Evolutionary conservation across 345 rosid genomes (phyloP).

Genomic region (Gossypium ekmanianum): DNA sequence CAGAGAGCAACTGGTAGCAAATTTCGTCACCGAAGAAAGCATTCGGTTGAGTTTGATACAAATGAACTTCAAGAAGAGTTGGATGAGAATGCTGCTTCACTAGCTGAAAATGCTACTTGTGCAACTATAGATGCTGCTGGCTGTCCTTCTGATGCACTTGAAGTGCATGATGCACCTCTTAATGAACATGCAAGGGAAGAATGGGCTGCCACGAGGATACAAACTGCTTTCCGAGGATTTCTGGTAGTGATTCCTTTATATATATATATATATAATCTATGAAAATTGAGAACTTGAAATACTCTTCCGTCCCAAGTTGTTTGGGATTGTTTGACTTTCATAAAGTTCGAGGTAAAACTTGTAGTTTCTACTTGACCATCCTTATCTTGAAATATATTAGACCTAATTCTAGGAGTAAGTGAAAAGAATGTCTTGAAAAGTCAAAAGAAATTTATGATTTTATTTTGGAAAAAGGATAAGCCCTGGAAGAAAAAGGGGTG

Average conservation of each 20-base stretch:
- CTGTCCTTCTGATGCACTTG: constrained; percentile 47
- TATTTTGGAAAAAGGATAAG: neutral
- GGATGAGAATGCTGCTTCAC: constrained; percentile 26
- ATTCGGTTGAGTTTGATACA: constrained; percentile 49
- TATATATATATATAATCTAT: neutral
- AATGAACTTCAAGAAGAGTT: constrained; percentile 51
- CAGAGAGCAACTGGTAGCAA: constrained; percentile 52
- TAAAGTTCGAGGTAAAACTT: neutral
- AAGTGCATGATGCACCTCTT: constrained; percentile 37
- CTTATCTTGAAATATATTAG: neutral
- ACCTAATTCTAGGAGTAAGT: neutral
- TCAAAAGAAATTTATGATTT: neutral
- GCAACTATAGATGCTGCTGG: constrained; percentile 41
- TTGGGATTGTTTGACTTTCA: neutral
- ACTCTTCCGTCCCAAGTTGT: neutral
- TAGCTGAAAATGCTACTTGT: constrained; percentile 30
- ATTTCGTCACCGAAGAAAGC: constrained; percentile 57
- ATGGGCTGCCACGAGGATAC: constrained; percentile 78
- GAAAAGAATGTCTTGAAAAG: neutral
- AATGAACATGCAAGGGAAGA: constrained; percentile 45
- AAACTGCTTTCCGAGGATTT: constrained; percentile 92
- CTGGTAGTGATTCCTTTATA: constrained; percentile 47
- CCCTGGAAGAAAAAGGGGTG: neutral
- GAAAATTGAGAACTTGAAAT: neutral
- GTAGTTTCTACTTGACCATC: neutral